phyloP scores from a whole-genome alignment of 805 yeast species.

The Candida broadrunensis region DNA sequence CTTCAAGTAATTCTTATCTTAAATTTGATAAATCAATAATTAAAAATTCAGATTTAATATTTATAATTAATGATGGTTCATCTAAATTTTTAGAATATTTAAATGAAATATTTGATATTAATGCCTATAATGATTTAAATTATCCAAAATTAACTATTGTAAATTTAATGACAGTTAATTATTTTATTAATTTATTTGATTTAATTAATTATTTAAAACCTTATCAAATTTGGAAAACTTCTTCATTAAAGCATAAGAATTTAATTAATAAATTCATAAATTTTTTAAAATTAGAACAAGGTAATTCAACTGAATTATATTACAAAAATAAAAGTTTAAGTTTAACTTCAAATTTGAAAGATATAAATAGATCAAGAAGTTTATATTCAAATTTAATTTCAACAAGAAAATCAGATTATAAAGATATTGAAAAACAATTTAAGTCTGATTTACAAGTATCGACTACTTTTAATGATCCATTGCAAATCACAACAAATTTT shows the following conservation, averaged over 20 bases:
- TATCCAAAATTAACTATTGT: conserved; percentile 31
- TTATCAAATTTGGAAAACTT: conserved; percentile 37
- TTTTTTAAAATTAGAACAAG: conserved; percentile 25
- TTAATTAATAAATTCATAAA: conserved; percentile 20
- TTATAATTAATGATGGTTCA: conserved; percentile 40
- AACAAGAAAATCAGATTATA: conserved; percentile 23
- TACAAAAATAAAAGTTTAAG: background rate
- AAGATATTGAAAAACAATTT: conserved; percentile 22
- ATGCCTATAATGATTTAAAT: conserved; percentile 4
- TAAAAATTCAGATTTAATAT: conserved; percentile 23
- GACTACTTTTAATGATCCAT: conserved; percentile 23
- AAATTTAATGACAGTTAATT: conserved; percentile 38
- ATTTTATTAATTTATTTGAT: conserved; percentile 37
- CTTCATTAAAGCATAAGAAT: conserved; percentile 24
- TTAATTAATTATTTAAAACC: conserved; percentile 31
- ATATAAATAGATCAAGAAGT: conserved; percentile 2
- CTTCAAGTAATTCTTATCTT: background rate
- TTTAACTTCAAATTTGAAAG: background rate
- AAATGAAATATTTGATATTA: conserved; percentile 9
- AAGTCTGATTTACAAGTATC: conserved; percentile 26
- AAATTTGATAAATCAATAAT: conserved; percentile 11
- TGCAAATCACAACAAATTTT: conserved; percentile 24
- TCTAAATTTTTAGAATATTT: conserved; percentile 22
- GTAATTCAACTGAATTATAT: conserved; percentile 1
- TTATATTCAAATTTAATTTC: conserved; percentile 22